Evolutionary conservation across 805 yeast genomes (phyloP), one percentile per base, ranked within the genome.

Genomic region (Hanseniaspora valbyensis): DNA sequence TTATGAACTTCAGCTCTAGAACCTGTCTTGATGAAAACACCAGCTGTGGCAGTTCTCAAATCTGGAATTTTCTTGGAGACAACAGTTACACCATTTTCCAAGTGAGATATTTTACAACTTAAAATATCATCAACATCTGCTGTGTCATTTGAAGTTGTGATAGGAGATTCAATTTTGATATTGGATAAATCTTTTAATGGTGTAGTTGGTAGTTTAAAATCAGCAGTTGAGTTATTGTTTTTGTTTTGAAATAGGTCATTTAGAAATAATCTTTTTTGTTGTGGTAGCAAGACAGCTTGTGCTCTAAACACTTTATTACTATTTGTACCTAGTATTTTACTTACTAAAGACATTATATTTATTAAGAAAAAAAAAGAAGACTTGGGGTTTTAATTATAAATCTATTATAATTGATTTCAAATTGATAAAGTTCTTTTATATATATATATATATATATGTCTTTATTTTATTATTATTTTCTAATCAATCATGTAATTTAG

Each of bases 1-100:
- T 84, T 78, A 42, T 72, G 72, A 59, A 79, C 82, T 67, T 92
- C 99, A 3, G 97, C 97, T 55, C 99, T 75, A 2, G 96, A 89
- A 2, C 99, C 99, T 37, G 98, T 96, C 67, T 92, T 96, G 54
- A 92, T 88, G 90, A 96, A 94, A 50, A 92, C 90, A 2, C 97
- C 98, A 13, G 92, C 96, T 1, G 98, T 92, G 54, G 98, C 97
- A 40, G 96, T 88, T 58, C 82, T 75, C 7, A 94, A 81, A 55
- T 83, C 81, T 10, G 97, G 97, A 63, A 84, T 78, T 40, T 73
- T 61, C 64, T 92, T 97, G 42, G 94, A 76, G 50, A 97, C 98
- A 36, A 90, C 95, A 0, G 96, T 90, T 40, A 92, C 68, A 2
- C 99, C 99, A 63, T 92, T 92, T n/a, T 81, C 70, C 49, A 92